A percentile compares a stretch with the other conserved stretches of the same genome.
phyloP scores from a whole-genome alignment of 345 rosid species.

The Eucalyptus pumila region DNA sequence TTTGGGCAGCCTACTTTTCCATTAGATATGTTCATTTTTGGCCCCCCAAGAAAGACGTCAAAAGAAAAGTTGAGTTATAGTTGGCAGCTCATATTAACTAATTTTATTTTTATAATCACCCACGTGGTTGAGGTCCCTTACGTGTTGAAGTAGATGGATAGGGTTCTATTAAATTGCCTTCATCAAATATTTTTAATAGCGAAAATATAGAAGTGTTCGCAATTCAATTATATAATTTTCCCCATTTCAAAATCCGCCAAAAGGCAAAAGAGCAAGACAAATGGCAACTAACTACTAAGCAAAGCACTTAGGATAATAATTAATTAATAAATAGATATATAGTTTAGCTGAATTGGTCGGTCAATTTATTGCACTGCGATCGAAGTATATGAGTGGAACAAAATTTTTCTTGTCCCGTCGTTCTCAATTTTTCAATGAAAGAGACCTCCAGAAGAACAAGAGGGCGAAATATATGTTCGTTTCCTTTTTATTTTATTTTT shows the following conservation, averaged over 20 bases:
- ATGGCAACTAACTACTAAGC: not conserved
- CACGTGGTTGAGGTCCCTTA: not conserved
- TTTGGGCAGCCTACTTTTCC: not conserved
- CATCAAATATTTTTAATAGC: not conserved
- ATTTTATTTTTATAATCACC: not conserved
- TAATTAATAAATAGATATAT: not conserved
- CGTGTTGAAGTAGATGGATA: not conserved
- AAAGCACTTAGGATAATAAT: not conserved
- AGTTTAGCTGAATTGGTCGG: not conserved
- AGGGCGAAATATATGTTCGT: not conserved
- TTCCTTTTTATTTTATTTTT: not conserved
- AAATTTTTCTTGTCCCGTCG: not conserved
- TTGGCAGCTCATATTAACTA: not conserved
- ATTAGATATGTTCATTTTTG: not conserved
- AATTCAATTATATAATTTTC: not conserved
- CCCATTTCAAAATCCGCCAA: not conserved
- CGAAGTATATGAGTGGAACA: not conserved
- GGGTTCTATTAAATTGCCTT: not conserved
- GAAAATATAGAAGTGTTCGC: not conserved
- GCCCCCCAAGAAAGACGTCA: not conserved
- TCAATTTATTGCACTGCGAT: not conserved
- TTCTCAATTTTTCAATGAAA: not conserved
- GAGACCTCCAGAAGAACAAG: not conserved
- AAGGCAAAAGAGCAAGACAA: not conserved
- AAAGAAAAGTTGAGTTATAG: not conserved